Percentiles rank a stretch among this genome's conserved stretches.
These are phyloP conservation scores for Tuber aestivum DNA, from an alignment of 495 filamentous ascomycete genomes.

Conservation along the genomic window DNA sequence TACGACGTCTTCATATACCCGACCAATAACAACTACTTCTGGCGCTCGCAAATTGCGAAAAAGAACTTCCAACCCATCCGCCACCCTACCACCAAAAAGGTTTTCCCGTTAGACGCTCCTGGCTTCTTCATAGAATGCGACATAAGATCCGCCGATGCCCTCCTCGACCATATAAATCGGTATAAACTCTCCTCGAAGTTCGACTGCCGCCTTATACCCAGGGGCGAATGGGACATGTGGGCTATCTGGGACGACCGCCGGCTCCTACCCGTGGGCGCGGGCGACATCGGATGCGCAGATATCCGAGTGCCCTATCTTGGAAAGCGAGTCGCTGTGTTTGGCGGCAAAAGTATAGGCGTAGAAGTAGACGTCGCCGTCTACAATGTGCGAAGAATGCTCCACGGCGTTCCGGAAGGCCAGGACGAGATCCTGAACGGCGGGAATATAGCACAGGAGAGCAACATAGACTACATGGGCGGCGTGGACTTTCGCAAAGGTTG, in stretches of 20 bases:
- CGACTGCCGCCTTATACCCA: conserved; percentile 3
- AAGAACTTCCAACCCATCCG: not conserved
- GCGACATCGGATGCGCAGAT: conserved; percentile 53
- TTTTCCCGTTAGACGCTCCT: conserved; percentile 43
- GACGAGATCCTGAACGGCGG: conserved; percentile 62
- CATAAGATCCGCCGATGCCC: conserved; percentile 52
- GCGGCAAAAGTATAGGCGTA: conserved; percentile 12
- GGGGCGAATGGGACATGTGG: conserved; percentile 59
- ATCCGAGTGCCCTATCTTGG: conserved; percentile 65
- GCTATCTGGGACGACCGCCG: conserved; percentile 53
- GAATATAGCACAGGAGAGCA: conserved; percentile 73
- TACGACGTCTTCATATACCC: conserved; percentile 89
- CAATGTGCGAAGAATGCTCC: conserved; percentile 63
- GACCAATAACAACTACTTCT: conserved; percentile 33
- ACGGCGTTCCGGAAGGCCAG: conserved; percentile 79
- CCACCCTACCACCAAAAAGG: not conserved
- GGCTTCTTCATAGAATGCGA: conserved; percentile 80
- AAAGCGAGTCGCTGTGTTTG: conserved; percentile 43
- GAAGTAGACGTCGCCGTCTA: conserved; percentile 49
- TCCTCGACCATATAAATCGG: conserved; percentile 67
- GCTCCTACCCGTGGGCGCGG: conserved; percentile 31
- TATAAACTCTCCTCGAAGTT: conserved; percentile 81
- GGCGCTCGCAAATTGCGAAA: conserved; percentile 19
- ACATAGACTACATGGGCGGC: conserved; percentile 73
- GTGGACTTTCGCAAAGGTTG: conserved; percentile 94